Percentiles rank a stretch among this genome's conserved stretches.
These are phyloP conservation scores for Pyricularia grisea DNA, from an alignment of 2,329 filamentous ascomycete genomes.

Conservation along the genomic window DNA sequence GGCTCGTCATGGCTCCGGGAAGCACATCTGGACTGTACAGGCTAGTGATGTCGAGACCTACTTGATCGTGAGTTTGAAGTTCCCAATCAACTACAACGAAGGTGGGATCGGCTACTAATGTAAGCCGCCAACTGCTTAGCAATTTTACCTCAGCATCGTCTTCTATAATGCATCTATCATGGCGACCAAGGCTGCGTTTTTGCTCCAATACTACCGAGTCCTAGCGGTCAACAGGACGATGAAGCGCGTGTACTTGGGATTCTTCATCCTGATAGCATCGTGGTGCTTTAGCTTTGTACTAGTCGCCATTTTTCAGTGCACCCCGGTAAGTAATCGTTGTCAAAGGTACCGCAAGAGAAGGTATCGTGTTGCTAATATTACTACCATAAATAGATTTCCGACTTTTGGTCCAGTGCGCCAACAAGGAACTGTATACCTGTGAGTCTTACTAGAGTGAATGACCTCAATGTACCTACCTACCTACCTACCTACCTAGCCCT, in stretches of 20 bases:
- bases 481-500: too few species aligned
- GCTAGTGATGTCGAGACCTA: not conserved
- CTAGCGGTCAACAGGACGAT: not conserved
- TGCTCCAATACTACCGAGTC: slow-evolving; percentile 25
- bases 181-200: slow-evolving; percentile 26
- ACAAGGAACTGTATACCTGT: not conserved
- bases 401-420: not conserved
- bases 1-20: not conserved
- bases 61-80: not conserved
- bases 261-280: not conserved
- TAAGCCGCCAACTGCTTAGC: slow-evolving; percentile 12
- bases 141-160: slow-evolving; percentile 26
- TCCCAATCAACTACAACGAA: too few species aligned
- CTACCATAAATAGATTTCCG: not conserved
- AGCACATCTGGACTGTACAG: not conserved
- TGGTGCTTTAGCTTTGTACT: not conserved
- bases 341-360: too few species aligned
- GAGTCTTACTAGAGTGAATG: not conserved
- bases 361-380: not conserved
- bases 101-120: not conserved
- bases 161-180: slow-evolving; percentile 25
- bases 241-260: not conserved
- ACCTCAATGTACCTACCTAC: not conserved
- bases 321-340: not conserved
- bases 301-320: not conserved